Evolutionary conservation across 305 asterid genomes (phyloP).

Genomic region (Fraxinus greggii): DNA sequence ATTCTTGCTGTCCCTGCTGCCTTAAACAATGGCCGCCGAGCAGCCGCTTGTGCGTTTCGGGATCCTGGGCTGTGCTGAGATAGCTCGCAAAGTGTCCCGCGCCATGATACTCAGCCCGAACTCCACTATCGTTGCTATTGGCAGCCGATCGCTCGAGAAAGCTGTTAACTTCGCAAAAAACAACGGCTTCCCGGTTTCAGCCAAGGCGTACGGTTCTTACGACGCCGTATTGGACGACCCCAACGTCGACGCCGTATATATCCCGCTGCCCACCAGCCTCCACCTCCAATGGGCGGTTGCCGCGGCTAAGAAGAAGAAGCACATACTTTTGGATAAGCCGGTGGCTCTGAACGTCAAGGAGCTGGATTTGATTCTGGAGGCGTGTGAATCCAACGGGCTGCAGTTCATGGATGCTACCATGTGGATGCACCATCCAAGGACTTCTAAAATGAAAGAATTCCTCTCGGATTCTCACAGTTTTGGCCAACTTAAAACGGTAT

Average conservation of each 20-base stretch:
- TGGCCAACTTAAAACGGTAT: slow-evolving; percentile 51
- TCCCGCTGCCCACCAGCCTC: slow-evolving; percentile 74
- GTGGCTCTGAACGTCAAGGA: slow-evolving; percentile 62
- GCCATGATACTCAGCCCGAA: slow-evolving; percentile 34
- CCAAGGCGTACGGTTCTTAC: slow-evolving; percentile 59
- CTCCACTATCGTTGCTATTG: slow-evolving; percentile 35
- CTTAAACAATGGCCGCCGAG: slow-evolving; percentile 15
- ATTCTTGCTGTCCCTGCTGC: not conserved
- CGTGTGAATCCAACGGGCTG: slow-evolving; percentile 66
- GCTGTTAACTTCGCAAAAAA: slow-evolving; percentile 29
- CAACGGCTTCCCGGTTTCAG: slow-evolving; percentile 29
- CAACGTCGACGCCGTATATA: slow-evolving; percentile 73
- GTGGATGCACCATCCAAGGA: slow-evolving; percentile 83
- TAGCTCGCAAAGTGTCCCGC: slow-evolving; percentile 43
- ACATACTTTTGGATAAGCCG: slow-evolving; percentile 75
- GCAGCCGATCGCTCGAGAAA: slow-evolving; percentile 43
- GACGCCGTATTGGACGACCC: slow-evolving; percentile 72
- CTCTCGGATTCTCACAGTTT: slow-evolving; percentile 26
- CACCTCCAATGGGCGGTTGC: slow-evolving; percentile 75
- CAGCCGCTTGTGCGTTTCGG: slow-evolving; percentile 28
- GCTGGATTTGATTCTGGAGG: slow-evolving; percentile 57
- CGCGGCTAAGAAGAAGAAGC: slow-evolving; percentile 79
- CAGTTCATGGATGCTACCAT: slow-evolving; percentile 85
- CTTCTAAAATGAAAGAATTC: slow-evolving; percentile 41
- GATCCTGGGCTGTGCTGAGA: slow-evolving; percentile 41